Base-by-base conservation (phyloP, 352 stramenopile species). In the Phytophthora multivora region DNA sequence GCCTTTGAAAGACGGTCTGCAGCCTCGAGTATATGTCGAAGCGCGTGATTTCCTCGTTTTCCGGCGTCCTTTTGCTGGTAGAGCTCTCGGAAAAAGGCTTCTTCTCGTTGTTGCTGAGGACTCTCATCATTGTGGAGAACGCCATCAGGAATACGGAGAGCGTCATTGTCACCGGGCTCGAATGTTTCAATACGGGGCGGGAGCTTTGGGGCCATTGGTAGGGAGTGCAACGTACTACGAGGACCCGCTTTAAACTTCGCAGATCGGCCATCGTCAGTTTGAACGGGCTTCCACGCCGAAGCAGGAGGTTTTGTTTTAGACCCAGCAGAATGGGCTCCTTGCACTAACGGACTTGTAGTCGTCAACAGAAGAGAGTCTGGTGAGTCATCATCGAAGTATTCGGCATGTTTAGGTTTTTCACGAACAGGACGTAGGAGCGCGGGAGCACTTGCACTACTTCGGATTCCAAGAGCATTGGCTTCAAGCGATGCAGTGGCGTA, bases 11-110 rank as follows among this genome's bases (percentile, higher is more conserved):
- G 57, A 13, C 69, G 66, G 42, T 76, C 61, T 0, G 80, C 74
- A 28, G 79, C 87, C 30, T 89, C 85, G 23, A 94, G 57, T 66
- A 92, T 90, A 69, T 94, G 81, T 1, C 77, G 68, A n/a, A 94
- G 59, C 10, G 83, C 78, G 43, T 94, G 82, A 5, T 69, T 65
- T 36, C 51, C 56, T 42, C 50, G 39, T 21, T 80, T 74, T 3
- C 61, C 43, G 0, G 80, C 57, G 12, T 79, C 57, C 50, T 86
- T 85, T 12, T 89, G 73, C 43, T 86, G 70, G 30, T 89, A 80
- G 1, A 92, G 59, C 33, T 91, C 85, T 13, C 75, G 75, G 40
- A 94, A 92, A 55, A 93, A 90, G 7, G 51, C 60, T 46, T 92
- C 81, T 33, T 93, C 80, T 46, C 81, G 70, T 33, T 88, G 45